A percentile compares a stretch with the other conserved stretches of the same genome.
These are phyloP conservation scores for Triangularia setosa DNA, from an alignment of 2,329 filamentous ascomycete genomes.

Conservation along the genomic window DNA sequence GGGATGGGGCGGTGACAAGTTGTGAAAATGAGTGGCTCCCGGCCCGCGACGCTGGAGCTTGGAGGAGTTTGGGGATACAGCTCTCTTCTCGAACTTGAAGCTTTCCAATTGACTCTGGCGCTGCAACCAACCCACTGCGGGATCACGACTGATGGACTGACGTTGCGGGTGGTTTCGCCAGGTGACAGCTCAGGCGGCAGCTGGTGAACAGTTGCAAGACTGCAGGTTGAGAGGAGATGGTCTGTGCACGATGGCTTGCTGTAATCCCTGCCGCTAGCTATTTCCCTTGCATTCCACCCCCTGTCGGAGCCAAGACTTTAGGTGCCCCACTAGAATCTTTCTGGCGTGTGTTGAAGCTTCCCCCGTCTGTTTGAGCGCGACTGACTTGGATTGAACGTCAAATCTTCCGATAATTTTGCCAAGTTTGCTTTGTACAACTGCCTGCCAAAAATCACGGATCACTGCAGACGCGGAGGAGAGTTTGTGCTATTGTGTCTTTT, in stretches of 20 bases:
- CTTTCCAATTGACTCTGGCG: neutral
- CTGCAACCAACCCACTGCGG: neutral
- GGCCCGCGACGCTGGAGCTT: neutral
- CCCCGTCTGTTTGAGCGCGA: neutral
- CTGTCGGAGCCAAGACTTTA: neutral
- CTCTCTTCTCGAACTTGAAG: neutral
- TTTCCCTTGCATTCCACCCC: neutral
- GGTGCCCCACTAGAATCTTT: conserved; percentile 16
- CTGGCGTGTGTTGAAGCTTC: neutral
- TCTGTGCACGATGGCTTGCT: conserved; percentile 13
- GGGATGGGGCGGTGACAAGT: neutral
- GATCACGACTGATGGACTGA: neutral
- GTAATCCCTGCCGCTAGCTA: neutral
- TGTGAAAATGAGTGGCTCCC: neutral
- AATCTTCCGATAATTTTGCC: neutral
- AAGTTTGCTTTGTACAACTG: neutral
- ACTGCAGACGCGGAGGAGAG: neutral
- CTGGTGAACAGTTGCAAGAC: neutral
- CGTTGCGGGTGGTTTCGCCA: neutral
- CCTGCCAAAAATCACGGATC: neutral
- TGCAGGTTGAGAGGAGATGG: too few relatives aligned
- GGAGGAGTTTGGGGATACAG: neutral
- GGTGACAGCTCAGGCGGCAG: neutral
- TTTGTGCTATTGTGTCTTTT: neutral
- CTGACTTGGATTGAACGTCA: neutral